phyloP scores from a whole-genome alignment of 2,329 filamentous ascomycete genomes.

The Aspergillus japonicus region DNA sequence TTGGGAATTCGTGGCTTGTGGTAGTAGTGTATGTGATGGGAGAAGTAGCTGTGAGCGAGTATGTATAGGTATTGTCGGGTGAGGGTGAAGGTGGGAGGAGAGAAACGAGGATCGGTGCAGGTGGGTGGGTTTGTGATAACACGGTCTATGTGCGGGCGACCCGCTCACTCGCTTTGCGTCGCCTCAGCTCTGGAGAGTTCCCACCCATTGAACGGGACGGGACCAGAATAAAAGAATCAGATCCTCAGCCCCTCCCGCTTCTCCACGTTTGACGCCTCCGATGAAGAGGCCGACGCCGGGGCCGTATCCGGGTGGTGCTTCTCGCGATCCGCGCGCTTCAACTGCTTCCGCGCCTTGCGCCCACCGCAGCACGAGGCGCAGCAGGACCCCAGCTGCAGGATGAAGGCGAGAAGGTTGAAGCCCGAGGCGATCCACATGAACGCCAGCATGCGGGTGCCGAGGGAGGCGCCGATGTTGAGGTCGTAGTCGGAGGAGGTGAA shows the following conservation, averaged over 20 bases:
- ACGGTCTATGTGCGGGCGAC: too few relatives aligned
- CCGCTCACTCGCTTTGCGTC: too few relatives aligned
- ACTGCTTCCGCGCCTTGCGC: conserved; percentile 36
- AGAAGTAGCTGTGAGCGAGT: neutral
- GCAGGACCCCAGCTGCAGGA: conserved; percentile 71
- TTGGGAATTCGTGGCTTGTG: neutral
- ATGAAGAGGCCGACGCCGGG: neutral
- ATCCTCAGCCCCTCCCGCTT: neutral
- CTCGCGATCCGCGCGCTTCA: conserved; percentile 20
- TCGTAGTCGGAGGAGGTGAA: conserved; percentile 66
- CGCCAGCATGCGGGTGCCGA: conserved; percentile 73
- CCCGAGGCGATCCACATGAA: conserved; percentile 86
- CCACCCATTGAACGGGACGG: too few relatives aligned
- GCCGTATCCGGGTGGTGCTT: conserved; percentile 12
- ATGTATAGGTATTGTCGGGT: too few relatives aligned
- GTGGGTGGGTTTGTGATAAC: too few relatives aligned
- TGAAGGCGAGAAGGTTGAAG: conserved; percentile 66
- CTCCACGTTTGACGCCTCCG: neutral
- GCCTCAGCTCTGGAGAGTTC: too few relatives aligned
- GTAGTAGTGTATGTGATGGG: neutral
- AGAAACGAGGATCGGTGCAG: too few relatives aligned
- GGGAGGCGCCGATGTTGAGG: conserved; percentile 70
- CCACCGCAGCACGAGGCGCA: conserved; percentile 61
- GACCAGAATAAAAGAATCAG: too few relatives aligned
- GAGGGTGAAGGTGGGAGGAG: too few relatives aligned